Evolutionary conservation across 192 early-diverging fungal species (phyloP).

Genomic region (Phlyctochytrium arcticum): DNA sequence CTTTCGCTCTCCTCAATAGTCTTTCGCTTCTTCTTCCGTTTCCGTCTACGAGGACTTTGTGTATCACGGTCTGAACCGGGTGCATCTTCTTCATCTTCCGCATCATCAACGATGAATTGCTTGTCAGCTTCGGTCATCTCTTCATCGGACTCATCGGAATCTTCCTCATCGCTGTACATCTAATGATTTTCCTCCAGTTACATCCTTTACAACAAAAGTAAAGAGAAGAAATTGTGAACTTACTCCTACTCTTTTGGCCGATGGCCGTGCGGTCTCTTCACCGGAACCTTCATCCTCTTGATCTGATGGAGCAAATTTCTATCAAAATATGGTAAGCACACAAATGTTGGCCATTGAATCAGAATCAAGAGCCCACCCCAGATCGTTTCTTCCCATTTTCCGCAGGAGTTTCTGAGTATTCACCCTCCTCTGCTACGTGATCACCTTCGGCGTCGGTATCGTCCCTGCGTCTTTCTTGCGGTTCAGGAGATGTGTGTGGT

Average conservation of each 20-base stretch:
- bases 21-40: slow-evolving; percentile 59
- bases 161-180: slow-evolving; percentile 31
- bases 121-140: slow-evolving; percentile 50
- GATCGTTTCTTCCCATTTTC: no score
- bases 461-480: no score
- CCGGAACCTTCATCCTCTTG: slow-evolving; percentile 16
- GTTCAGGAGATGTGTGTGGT: no score
- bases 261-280: slow-evolving; percentile 24
- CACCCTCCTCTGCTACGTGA: no score
- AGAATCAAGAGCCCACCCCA: no score
- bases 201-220: not conserved
- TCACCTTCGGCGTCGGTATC: no score
- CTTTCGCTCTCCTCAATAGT: slow-evolving; percentile 49
- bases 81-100: slow-evolving; percentile 47
- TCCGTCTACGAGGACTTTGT: slow-evolving; percentile 29
- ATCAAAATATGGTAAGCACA: no score
- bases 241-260: slow-evolving; percentile 17
- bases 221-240: not conserved
- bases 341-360: no score
- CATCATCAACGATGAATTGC: slow-evolving; percentile 53
- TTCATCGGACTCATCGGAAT: slow-evolving; percentile 31
- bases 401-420: no score
- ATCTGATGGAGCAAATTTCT: no score
- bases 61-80: slow-evolving; percentile 12
- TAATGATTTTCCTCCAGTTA: not conserved